phyloP scores from a whole-genome alignment of 1,284 basidiomycete genomes.

The Pseudozyma thailandica region DNA sequence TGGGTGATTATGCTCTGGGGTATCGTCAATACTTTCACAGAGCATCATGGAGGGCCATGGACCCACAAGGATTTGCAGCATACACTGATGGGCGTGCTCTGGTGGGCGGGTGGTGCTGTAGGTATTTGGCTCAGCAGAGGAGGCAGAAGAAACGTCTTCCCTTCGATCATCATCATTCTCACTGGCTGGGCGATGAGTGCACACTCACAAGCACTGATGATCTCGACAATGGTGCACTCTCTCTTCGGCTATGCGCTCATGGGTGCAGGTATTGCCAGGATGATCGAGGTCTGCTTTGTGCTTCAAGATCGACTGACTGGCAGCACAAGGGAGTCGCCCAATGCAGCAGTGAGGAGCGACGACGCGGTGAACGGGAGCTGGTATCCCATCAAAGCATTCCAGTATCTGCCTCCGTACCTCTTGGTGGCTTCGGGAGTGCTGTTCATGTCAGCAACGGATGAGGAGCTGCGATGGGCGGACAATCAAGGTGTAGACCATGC shows the following conservation, averaged over 20 bases:
- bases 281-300: slow-evolving; percentile 86
- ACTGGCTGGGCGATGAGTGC: slow-evolving; percentile 92
- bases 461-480: slow-evolving; percentile 66
- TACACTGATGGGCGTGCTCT: slow-evolving; percentile 73
- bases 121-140: slow-evolving; percentile 87
- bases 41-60: slow-evolving; percentile 69
- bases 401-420: slow-evolving; percentile 63
- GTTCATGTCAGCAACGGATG: slow-evolving; percentile 67
- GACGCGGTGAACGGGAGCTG: slow-evolving; percentile 41
- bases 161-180: slow-evolving; percentile 78
- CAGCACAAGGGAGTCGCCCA: slow-evolving; percentile 13
- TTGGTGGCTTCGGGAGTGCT: slow-evolving; percentile 59
- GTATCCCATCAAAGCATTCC: slow-evolving; percentile 56
- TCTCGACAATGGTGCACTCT: slow-evolving; percentile 76
- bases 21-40: slow-evolving; percentile 90
- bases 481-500: slow-evolving; percentile 58
- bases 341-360: slow-evolving; percentile 5
- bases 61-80: slow-evolving; percentile 95
- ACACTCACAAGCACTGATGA: slow-evolving; percentile 79
- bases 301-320: slow-evolving; percentile 69
- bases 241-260: slow-evolving; percentile 87
- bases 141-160: slow-evolving; percentile 85
- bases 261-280: slow-evolving; percentile 81
- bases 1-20: slow-evolving; percentile 87
- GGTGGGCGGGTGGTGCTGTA: slow-evolving; percentile 90